phyloP scores from a whole-genome alignment of 2,329 filamentous ascomycete genomes.

The Tolypocladium nubicola region DNA sequence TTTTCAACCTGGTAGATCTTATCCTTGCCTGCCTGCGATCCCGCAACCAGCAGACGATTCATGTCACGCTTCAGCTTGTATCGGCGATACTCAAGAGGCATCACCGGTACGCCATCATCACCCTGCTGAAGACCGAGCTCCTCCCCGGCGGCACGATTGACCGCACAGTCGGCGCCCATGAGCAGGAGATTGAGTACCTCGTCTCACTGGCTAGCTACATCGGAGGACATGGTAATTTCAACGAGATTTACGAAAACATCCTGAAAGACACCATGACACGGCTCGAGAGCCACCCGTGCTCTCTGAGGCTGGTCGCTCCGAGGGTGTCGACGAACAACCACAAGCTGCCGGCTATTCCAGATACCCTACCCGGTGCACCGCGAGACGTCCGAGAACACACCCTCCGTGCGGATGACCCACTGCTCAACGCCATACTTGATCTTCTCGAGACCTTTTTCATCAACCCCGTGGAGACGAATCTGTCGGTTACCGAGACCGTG shows the following conservation, averaged over 20 bases:
- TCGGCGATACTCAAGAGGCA: conserved; percentile 81
- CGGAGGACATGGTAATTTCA: conserved; percentile 58
- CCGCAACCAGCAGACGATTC: conserved; percentile 76
- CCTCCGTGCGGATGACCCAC: conserved; percentile 50
- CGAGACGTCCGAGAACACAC: conserved; percentile 50
- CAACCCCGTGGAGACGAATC: conserved; percentile 84
- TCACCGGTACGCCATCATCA: conserved; percentile 73
- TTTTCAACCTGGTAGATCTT: conserved; percentile 91
- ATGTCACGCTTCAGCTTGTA: conserved; percentile 78
- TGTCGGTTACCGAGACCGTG: conserved; percentile 75
- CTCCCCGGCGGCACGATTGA: conserved; percentile 41
- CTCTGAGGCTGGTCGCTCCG: conserved; percentile 54
- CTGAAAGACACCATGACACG: conserved; percentile 60
- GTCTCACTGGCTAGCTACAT: conserved; percentile 58
- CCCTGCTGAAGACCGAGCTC: conserved; percentile 58
- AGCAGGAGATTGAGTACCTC: conserved; percentile 64
- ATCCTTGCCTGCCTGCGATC: conserved; percentile 79
- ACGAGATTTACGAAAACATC: conserved; percentile 62
- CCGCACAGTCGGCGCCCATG: conserved; percentile 63
- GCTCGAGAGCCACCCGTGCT: conserved; percentile 65
- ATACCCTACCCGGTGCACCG: conserved; percentile 50
- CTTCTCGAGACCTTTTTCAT: conserved; percentile 73
- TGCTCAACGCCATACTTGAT: conserved; percentile 55
- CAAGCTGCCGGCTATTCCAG: conserved; percentile 42
- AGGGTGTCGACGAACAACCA: conserved; percentile 45